phyloP scores from a whole-genome alignment of 306 rosid genomes.

The Casuarina equisetifolia region DNA sequence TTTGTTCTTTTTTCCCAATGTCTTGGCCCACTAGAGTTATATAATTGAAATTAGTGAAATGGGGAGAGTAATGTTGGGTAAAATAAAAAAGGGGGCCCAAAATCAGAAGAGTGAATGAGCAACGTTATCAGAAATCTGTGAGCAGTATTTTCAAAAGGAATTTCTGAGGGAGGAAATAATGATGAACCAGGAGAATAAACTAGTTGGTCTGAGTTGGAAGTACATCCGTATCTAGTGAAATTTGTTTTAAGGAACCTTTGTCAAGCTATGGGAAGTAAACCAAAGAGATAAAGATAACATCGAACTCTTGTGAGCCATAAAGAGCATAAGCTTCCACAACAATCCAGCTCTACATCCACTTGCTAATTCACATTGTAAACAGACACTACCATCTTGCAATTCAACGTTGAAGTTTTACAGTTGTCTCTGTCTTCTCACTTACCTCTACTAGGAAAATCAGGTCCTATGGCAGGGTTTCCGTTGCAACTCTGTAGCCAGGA shows the following conservation, averaged over 20 bases:
- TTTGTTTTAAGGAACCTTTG: background rate
- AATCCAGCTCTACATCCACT: background rate
- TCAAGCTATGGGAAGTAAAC: background rate
- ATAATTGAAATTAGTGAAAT: background rate
- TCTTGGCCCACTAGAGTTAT: background rate
- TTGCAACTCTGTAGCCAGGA: background rate
- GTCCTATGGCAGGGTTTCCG: background rate
- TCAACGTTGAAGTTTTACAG: background rate
- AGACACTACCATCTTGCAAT: background rate
- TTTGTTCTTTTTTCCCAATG: background rate
- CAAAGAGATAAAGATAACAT: background rate
- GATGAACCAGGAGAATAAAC: too few relatives aligned
- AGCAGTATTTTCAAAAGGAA: too few relatives aligned
- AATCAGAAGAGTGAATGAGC: too few relatives aligned
- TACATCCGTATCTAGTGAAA: background rate
- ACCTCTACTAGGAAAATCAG: background rate
- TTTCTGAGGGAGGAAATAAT: too few relatives aligned
- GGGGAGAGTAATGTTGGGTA: background rate
- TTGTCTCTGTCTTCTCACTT: background rate
- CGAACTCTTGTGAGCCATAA: background rate
- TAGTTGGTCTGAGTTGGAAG: background rate
- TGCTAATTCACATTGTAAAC: background rate
- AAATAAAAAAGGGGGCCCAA: background rate
- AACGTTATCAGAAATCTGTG: too few relatives aligned
- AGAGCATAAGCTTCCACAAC: background rate